phyloP scores from a whole-genome alignment of 352 stramenopile species.

The Globisporangium acanthophoron region DNA sequence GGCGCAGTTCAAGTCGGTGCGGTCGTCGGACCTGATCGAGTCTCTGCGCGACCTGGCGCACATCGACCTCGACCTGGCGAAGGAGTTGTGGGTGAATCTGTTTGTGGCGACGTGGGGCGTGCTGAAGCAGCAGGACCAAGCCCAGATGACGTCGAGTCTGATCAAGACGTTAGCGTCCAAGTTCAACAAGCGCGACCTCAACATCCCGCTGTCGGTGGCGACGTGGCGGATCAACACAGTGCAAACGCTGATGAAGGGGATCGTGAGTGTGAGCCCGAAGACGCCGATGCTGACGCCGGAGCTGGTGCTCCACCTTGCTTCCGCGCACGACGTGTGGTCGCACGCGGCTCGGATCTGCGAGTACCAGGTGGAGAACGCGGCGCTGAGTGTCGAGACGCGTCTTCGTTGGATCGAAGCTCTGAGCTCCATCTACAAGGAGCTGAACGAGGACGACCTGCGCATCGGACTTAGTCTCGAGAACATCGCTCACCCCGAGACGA shows the following conservation, averaged over 20 bases:
- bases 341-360: constrained; percentile 67
- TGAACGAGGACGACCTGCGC: constrained; percentile 82
- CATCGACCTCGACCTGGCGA: constrained; percentile 79
- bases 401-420: constrained; percentile 85
- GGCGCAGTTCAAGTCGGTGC: constrained; percentile 21
- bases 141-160: constrained; percentile 50
- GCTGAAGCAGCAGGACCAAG: constrained; percentile 43
- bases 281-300: constrained; percentile 78
- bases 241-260: constrained; percentile 77
- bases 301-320: constrained; percentile 76
- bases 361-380: constrained; percentile 73
- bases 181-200: constrained; percentile 85
- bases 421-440: constrained; percentile 78
- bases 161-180: constrained; percentile 81
- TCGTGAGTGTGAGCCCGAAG: constrained; percentile 47
- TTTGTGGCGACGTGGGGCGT: constrained; percentile 58
- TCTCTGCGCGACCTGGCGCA: constrained; percentile 69
- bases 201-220: constrained; percentile 48
- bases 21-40: constrained; percentile 34
- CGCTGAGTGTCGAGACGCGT: constrained; percentile 59
- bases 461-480: constrained; percentile 78
- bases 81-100: constrained; percentile 77
- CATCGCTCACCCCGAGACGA: constrained; percentile 67
- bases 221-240: constrained; percentile 76
- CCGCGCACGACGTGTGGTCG: constrained; percentile 82